Evolutionary conservation across 164 flowering plant species (phyloP).

Genomic region (Buxus sempervirens): DNA sequence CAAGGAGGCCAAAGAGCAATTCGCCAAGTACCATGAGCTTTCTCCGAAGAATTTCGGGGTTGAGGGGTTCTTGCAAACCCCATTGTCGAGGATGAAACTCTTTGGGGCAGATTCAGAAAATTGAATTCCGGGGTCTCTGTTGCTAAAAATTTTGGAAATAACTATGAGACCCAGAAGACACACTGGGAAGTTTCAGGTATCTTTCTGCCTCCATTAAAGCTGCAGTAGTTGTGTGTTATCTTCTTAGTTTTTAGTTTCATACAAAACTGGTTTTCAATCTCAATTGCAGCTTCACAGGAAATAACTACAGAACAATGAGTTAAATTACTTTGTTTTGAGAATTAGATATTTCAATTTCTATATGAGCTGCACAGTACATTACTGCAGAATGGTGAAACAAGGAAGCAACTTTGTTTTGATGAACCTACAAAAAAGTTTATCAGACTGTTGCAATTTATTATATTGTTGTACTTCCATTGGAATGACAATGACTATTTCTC

Average conservation of each 20-base stretch:
- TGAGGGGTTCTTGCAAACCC: constrained; percentile 65
- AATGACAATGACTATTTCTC: too few species aligned
- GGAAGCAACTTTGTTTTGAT: not conserved
- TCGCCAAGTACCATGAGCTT: constrained; percentile 63
- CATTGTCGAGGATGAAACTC: constrained; percentile 64
- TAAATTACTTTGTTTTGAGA: too few species aligned
- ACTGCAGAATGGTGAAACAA: too few species aligned
- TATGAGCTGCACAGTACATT: too few species aligned
- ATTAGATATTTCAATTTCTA: too few species aligned
- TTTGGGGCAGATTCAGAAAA: constrained; percentile 41
- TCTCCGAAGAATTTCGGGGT: constrained; percentile 69
- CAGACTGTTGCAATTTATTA: not conserved
- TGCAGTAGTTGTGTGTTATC: not conserved
- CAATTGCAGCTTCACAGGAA: constrained; percentile 5
- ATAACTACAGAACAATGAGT: not conserved
- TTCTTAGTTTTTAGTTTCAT: too few species aligned
- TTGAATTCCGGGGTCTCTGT: constrained; percentile 8
- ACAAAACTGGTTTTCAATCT: not conserved
- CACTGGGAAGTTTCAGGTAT: not conserved
- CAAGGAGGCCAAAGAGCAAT: constrained; percentile 67
- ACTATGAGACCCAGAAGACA: constrained; percentile 5
- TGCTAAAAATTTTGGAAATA: constrained; percentile 4
- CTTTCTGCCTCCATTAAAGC: constrained; percentile 1
- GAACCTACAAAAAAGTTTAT: too few species aligned
- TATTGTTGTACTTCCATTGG: too few species aligned